Base-by-base conservation (phyloP, 495 filamentous ascomycete genomes). In the Penicillium robsamsonii region DNA sequence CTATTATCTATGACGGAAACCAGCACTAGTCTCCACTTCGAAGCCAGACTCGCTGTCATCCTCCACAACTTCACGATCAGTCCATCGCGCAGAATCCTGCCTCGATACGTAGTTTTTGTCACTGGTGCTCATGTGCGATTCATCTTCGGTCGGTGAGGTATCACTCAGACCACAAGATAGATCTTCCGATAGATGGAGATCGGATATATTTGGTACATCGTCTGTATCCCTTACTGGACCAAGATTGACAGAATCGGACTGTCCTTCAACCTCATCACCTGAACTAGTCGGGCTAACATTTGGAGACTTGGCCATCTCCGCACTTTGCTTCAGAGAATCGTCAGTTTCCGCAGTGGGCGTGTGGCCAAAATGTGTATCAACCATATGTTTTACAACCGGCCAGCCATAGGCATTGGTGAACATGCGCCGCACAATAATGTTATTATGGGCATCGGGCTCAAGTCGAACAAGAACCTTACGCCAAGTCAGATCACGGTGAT, bases 381-480 rank as follows among this genome's bases (percentile, higher is more conserved):
- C 89, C 2, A 97, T 74, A 68, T 98, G 94, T 66, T 96, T 89
- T 45, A 97, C 78, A 5, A 98, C 94, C 0, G 93, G 92, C 94
- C 94, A 98, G 4, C 94, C 94, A 64, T 96, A 96, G 0, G 94
- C 94, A 68, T 98, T 98, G 54, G 92, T 87, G 61, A 98, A 97
- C 84, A 89, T 93, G 30, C 94, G 85, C 25, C 94, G 87, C 18
- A 98, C 94, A 56, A 96, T 87, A 55, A 98, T 93, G 68, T 98
- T 98, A 71, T 98, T 98, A 70, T 98, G 94, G 3, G 94, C 94
- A 77, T 98, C 94, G 1, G 94, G 94, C 67, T 98, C 94, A 9
- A 98, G 79, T 42, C 92, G 84, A 20, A 97, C 94, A 10, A 98
- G 83, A 3, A 97, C 94, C 68, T 98, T 98, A 11, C 94, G 87